These are phyloP conservation scores for Oenanthe javanica DNA, from an alignment of 140 eudicot species.

Conservation along the genomic window DNA sequence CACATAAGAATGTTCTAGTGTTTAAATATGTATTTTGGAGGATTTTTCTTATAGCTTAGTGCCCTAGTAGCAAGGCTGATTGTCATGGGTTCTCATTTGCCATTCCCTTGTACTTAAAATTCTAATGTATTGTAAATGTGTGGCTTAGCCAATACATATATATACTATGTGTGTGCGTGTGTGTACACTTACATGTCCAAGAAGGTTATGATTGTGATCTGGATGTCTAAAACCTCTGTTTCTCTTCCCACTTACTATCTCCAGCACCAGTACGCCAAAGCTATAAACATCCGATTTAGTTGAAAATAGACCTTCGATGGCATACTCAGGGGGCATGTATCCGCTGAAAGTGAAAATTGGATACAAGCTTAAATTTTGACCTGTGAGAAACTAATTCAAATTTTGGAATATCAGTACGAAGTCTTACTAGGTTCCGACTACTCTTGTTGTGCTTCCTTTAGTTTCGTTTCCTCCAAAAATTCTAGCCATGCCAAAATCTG, in stretches of 20 bases:
- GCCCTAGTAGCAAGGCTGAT: too few species aligned
- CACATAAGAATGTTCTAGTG: background rate
- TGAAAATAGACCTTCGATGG: background rate
- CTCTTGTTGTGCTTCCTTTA: background rate
- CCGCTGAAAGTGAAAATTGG: background rate
- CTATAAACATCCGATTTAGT: background rate
- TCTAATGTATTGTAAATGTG: too few species aligned
- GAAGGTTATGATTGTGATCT: background rate
- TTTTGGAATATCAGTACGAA: background rate
- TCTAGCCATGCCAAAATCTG: conserved; percentile 10
- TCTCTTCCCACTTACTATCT: background rate
- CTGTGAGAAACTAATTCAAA: background rate
- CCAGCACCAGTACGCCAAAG: background rate
- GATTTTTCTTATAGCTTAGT: too few species aligned
- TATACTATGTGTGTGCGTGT: background rate
- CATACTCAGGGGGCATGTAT: background rate
- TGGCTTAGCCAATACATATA: too few species aligned
- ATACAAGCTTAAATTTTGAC: background rate
- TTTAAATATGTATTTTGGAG: background rate
- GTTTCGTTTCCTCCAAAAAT: conserved; percentile 10
- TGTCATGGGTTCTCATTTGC: too few species aligned
- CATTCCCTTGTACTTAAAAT: too few species aligned
- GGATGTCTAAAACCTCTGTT: background rate
- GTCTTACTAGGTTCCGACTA: conserved; percentile 9
- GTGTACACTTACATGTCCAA: background rate